These are phyloP conservation scores for Scedosporium aurantiacum DNA, from an alignment of 2,329 filamentous ascomycete genomes.

Conservation along the genomic window DNA sequence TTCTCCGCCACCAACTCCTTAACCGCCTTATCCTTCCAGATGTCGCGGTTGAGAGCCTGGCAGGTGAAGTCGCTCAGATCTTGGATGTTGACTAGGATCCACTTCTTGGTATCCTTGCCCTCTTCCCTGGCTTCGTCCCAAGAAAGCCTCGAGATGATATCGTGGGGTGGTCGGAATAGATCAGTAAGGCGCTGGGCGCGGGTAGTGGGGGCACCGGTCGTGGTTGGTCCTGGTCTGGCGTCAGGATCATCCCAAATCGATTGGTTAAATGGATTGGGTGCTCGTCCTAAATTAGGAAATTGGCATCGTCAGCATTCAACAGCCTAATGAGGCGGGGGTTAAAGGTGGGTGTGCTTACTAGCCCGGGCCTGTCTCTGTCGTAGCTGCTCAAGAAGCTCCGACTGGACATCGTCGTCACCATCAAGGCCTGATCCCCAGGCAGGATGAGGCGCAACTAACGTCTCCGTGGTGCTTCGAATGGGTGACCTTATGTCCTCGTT, in stretches of 20 bases:
- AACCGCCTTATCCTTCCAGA: conserved; percentile 83
- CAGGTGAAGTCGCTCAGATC: conserved; percentile 90
- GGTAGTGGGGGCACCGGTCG: conserved; percentile 20
- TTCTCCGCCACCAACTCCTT: conserved; percentile 76
- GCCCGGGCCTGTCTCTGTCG: conserved; percentile 30
- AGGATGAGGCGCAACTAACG: conserved; percentile 52
- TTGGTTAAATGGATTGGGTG: conserved; percentile 25
- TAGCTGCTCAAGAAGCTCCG: conserved; percentile 55
- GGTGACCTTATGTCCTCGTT: conserved; percentile 70
- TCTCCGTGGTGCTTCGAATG: conserved; percentile 84
- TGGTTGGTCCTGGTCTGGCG: conserved; percentile 10
- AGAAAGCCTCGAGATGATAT: conserved; percentile 68
- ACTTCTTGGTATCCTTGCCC: conserved; percentile 82
- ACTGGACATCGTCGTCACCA: conserved; percentile 44
- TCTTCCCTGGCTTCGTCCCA: conserved; percentile 78
- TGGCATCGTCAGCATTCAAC: background rate
- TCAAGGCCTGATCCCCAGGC: conserved; percentile 34
- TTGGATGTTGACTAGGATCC: conserved; percentile 92
- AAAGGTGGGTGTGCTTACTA: background rate
- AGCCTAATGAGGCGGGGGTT: background rate
- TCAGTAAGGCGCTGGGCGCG: conserved; percentile 77
- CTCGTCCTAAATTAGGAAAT: background rate
- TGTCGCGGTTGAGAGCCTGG: conserved; percentile 83
- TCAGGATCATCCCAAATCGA: conserved; percentile 25
- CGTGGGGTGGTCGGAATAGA: conserved; percentile 84